Conservation (phyloP, 108 stramenopile species). For the Cyclostephanos tholiformis region DNA sequence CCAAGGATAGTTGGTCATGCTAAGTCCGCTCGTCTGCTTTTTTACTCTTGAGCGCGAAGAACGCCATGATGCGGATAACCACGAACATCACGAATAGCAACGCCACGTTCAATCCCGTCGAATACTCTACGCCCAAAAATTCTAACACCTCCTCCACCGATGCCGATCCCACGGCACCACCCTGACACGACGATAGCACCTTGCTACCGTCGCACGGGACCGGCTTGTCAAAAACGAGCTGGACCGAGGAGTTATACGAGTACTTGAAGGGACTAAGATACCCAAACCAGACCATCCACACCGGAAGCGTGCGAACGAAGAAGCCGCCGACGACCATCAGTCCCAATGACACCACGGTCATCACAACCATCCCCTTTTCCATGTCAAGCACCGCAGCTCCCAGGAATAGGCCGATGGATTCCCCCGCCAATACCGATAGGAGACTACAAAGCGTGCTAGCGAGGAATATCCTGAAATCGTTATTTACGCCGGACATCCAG, state of each 20-base stretch:
- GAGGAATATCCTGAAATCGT: conserved; percentile 52
- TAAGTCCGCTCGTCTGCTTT: conserved; percentile 48
- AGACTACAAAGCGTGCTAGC: conserved; percentile 49
- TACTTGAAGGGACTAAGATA: conserved; percentile 74
- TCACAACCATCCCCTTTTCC: conserved; percentile 57
- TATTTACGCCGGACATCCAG: conserved; percentile 70
- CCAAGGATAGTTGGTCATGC: neutral
- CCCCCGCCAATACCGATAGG: conserved; percentile 70
- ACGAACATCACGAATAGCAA: conserved; percentile 60
- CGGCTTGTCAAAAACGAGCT: conserved; percentile 56
- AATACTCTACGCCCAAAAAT: conserved; percentile 61
- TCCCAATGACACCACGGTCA: conserved; percentile 56
- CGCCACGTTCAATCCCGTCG: conserved; percentile 65
- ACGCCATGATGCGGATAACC: conserved; percentile 61
- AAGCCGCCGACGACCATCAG: conserved; percentile 75
- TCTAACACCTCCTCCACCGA: conserved; percentile 50
- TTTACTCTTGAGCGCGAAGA: conserved; percentile 54
- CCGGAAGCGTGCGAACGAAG: conserved; percentile 63
- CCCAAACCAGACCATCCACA: conserved; percentile 57
- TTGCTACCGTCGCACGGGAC: conserved; percentile 75
- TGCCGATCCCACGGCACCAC: conserved; percentile 33
- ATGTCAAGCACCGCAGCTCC: conserved; percentile 70
- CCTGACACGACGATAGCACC: conserved; percentile 39
- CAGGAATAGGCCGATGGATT: conserved; percentile 64
- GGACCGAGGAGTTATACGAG: conserved; percentile 61